phyloP scores from a whole-genome alignment of 306 rosid species.

The Malus sieversii region DNA sequence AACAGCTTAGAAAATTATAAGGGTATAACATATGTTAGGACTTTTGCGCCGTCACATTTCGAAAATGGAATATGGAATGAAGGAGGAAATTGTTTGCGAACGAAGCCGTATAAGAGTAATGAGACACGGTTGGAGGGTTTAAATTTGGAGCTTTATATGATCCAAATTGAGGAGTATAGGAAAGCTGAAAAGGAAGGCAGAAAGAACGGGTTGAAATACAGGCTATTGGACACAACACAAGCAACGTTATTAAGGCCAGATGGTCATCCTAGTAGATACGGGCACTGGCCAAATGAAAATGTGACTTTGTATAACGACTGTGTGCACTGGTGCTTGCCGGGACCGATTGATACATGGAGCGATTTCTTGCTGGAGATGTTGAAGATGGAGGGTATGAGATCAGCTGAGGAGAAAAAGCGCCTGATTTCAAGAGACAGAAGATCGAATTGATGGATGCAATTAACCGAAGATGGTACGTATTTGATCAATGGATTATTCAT shows the following conservation, averaged over 20 bases:
- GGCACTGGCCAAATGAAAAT: slow-evolving; percentile 75
- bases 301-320: slow-evolving; percentile 76
- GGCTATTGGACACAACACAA: slow-evolving; percentile 62
- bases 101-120: slow-evolving; percentile 56
- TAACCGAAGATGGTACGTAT: neutral
- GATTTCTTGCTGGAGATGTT: slow-evolving; percentile 68
- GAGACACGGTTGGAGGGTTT: slow-evolving; percentile 55
- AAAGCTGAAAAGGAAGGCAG: slow-evolving; percentile 54
- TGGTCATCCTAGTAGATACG: slow-evolving; percentile 81
- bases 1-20: slow-evolving; percentile 41
- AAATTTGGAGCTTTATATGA: slow-evolving; percentile 60
- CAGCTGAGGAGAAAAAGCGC: slow-evolving; percentile 47
- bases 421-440: slow-evolving; percentile 12
- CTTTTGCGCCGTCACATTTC: slow-evolving; percentile 76
- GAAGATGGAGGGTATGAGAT: slow-evolving; percentile 68
- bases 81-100: slow-evolving; percentile 77
- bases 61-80: slow-evolving; percentile 74
- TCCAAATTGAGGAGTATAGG: slow-evolving; percentile 68
- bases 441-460: slow-evolving; percentile 1
- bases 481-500: neutral
- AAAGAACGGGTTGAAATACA: slow-evolving; percentile 44
- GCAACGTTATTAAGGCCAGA: slow-evolving; percentile 71
- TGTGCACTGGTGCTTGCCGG: slow-evolving; percentile 90
- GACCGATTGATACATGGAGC: slow-evolving; percentile 78
- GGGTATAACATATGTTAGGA: slow-evolving; percentile 60